Conservation (phyloP, 176 grass and related monocot species). For the Lolium rigidum region DNA sequence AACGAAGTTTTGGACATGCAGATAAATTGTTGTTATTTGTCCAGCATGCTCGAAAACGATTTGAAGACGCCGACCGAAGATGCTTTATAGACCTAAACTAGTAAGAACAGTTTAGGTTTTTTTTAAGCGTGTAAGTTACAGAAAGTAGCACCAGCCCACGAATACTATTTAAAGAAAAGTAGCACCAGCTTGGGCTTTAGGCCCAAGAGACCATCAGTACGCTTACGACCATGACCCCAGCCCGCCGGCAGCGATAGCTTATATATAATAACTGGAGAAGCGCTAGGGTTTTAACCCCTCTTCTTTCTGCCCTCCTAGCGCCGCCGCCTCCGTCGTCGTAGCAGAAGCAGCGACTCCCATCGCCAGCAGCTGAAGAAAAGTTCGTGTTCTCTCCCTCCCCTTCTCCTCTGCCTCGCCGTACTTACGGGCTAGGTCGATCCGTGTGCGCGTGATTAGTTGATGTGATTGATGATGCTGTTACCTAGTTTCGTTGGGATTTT, state of each 20-base stretch:
- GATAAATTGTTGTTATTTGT: too few species aligned
- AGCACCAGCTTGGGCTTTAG: not conserved
- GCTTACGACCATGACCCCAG: not conserved
- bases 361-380: slow-evolving; percentile 13
- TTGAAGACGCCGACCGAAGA: too few species aligned
- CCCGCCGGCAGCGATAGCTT: not conserved
- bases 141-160: not conserved
- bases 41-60: too few species aligned
- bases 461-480: not conserved
- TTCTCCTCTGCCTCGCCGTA: not conserved
- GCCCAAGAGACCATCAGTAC: not conserved
- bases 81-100: too few species aligned
- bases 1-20: too few species aligned
- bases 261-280: not conserved
- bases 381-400: not conserved
- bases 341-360: not conserved
- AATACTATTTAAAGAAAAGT: not conserved
- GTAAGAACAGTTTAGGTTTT: too few species aligned
- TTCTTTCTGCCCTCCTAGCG: not conserved
- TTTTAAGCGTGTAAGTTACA: too few species aligned
- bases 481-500: not conserved
- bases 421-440: not conserved
- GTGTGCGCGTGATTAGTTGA: not conserved
- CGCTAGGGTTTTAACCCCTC: slow-evolving; percentile 31
- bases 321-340: not conserved